Percentiles rank a stretch among this genome's conserved stretches.
phyloP scores from a whole-genome alignment of 345 rosid species.

The Cochlearia excelsa region DNA sequence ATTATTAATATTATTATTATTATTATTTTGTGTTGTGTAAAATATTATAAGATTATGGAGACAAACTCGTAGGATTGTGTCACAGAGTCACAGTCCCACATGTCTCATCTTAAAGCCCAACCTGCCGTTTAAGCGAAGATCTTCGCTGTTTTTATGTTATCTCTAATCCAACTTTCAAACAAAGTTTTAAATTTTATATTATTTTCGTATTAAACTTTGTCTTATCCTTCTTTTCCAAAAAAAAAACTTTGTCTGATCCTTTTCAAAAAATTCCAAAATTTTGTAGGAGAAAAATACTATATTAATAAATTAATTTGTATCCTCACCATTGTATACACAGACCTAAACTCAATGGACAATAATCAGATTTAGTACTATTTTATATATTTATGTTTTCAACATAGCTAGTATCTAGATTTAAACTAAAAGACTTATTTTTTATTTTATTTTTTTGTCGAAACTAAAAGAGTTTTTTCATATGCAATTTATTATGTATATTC shows the following conservation, averaged over 20 bases:
- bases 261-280: conserved; percentile 6
- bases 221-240: not conserved
- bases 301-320: too few relatives aligned
- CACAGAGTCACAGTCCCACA: conserved; percentile 36
- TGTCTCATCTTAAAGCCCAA: conserved; percentile 33
- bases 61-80: conserved; percentile 30
- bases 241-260: conserved; percentile 1
- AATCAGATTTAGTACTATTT: too few relatives aligned
- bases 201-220: not conserved
- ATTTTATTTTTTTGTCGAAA: too few relatives aligned
- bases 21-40: not conserved
- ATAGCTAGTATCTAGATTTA: too few relatives aligned
- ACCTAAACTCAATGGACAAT: not conserved
- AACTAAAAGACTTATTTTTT: too few relatives aligned
- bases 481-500: too few relatives aligned
- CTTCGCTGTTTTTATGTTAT: conserved; percentile 25
- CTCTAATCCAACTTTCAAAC: conserved; percentile 22
- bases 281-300: not conserved
- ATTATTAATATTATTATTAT: not conserved
- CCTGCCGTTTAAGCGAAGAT: conserved; percentile 51
- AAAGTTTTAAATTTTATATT: conserved; percentile 4
- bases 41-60: conserved; percentile 17
- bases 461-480: too few relatives aligned
- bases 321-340: not conserved
- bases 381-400: too few relatives aligned